Evolutionary conservation across 2,329 filamentous ascomycete species (phyloP), one percentile per base, ranked within the genome.

Genomic region (Davidsoniella virescens): DNA sequence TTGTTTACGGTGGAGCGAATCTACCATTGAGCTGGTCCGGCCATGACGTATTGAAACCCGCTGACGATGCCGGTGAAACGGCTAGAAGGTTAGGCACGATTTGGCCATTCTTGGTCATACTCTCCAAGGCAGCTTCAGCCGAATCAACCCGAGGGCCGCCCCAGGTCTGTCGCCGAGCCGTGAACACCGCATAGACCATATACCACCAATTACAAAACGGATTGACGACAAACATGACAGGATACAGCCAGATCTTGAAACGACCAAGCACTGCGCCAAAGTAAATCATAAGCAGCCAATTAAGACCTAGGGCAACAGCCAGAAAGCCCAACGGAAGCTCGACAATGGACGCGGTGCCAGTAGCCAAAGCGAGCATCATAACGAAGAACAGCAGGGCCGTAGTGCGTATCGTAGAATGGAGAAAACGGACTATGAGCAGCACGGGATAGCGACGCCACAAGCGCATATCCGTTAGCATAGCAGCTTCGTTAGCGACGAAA

Each of bases 191-290:
- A 63, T 95, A 94, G 2, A 94, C 83, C 84, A 95, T 94, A 68
- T 96, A 96, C 52, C 87, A 76, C 90, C 90, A 96, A 65, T 96
- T 96, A 72, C 95, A 88, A 61, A 96, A 93, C 0, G 92, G 90
- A 61, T 95, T 96, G 55, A 95, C 64, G 44, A 94, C 67, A 62
- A 95, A 96, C 87, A 96, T 95, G 55, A 96, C 59, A 0, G 90
- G 90, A 62, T 96, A 96, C 5, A 96, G 71, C 82, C 86, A 90
- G 55, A 93, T 84, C 70, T 98, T 96, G 70, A 82, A 95, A 9
- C 92, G 77, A 54, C 82, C 80, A 45, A 96, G 75, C 65, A 86
- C 87, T 50, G 81, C 75, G 20, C 87, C 90, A 63, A 96, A 95
- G 68, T 94, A 96, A 54, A 96, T 69, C 90, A 96, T 96, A 63